Evolutionary conservation across 2,329 filamentous ascomycete species (phyloP), one percentile per base, ranked within the genome.

Genomic region (Metarhizium anisopliae): DNA sequence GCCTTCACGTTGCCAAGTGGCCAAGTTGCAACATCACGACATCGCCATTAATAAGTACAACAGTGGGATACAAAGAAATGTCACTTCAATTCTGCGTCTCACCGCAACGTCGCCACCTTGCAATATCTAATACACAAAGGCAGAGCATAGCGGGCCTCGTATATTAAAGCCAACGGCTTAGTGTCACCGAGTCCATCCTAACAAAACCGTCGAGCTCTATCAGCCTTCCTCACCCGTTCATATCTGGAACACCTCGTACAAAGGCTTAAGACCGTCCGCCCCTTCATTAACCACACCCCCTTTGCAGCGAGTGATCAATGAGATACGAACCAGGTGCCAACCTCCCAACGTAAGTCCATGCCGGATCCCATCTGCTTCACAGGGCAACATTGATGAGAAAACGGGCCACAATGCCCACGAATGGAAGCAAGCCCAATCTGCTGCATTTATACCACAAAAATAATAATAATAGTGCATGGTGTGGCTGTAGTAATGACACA

Each of bases 61-160:
- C 10, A 2, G 10, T 16, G 14, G 25, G 10, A 14, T 49, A 30
- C 45, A 49, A 49, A 30, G 43, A 16, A 49, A 16, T 30, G 14
- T 18, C 45, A 49, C 45, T 13, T 49, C 45, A 30, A 49, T 49
- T 49, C 20, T 29, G n/a, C 25, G 20, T 20, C 25, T 30, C 45
- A 8, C 14, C 25, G 8, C 35, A 55, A 36, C 16, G n/a, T 49
- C 30, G 30, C 47, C 29, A 16, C 11, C n/a, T 16, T 47, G 43
- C 56, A 59, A 53, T 60, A 66, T 64, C 62, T 64, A 61, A 56
- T 66, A 67, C 64, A 67, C 59, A 54, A 52, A 56, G 25, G 32
- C 53, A 53, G 57, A 54, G 57, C 55, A 43, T 18, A 47, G 30
- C n/a, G 30, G 11, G 51, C n/a, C 29, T 14, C 55, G 47, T 51